Percentiles rank a stretch among this genome's conserved stretches.
Evolutionary conservation across 192 early-diverging fungal species (phyloP).

Genomic region (Thoreauomyces humboldtii): DNA sequence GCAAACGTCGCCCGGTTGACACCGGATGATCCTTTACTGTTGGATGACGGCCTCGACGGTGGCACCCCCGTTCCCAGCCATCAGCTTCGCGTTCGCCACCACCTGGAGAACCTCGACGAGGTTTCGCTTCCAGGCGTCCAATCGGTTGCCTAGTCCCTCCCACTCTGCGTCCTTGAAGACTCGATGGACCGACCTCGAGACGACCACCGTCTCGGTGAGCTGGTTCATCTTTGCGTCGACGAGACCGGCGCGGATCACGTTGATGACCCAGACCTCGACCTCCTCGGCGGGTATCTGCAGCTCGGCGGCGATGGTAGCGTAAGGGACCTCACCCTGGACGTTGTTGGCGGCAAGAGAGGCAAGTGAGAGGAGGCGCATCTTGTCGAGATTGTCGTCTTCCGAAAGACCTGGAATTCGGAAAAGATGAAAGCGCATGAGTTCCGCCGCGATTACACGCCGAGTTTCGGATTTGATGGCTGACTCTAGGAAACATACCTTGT

Average conservation of each 20-base stretch:
- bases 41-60: slow-evolving; percentile 24
- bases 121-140: slow-evolving; percentile 78
- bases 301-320: slow-evolving; percentile 68
- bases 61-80: slow-evolving; percentile 51
- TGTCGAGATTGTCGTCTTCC: slow-evolving; percentile 60
- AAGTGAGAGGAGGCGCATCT: slow-evolving; percentile 85
- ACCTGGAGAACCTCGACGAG: slow-evolving; percentile 81
- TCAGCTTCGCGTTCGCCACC: slow-evolving; percentile 79
- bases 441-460: no score
- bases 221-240: slow-evolving; percentile 96
- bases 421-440: not conserved
- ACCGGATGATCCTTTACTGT: not conserved
- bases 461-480: no score
- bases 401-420: slow-evolving; percentile 11
- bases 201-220: slow-evolving; percentile 71
- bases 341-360: slow-evolving; percentile 72
- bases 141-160: slow-evolving; percentile 62
- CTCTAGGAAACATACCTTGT: slow-evolving; percentile 35
- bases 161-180: slow-evolving; percentile 82
- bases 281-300: slow-evolving; percentile 74
- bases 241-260: slow-evolving; percentile 84
- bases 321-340: slow-evolving; percentile 66
- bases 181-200: slow-evolving; percentile 81
- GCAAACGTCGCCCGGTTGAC: not conserved
- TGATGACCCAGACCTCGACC: slow-evolving; percentile 95